Evolutionary conservation across 1,284 basidiomycete species (phyloP), one percentile per base, ranked within the genome.

Genomic region (Mycena sp.): DNA sequence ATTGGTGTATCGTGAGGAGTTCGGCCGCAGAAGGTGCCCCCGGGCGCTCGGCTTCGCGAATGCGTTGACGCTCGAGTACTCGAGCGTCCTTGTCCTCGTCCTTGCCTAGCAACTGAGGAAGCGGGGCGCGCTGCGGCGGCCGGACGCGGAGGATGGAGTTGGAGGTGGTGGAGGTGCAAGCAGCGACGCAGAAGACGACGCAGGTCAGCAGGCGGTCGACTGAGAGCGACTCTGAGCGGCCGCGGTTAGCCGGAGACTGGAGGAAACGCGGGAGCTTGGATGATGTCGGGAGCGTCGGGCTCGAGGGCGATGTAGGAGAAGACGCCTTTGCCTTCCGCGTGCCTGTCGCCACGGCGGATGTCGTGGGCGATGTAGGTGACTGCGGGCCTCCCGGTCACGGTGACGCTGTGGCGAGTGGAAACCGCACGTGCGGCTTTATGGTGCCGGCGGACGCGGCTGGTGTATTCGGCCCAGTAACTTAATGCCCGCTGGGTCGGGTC

Each of bases 401-500:
- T 21, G n/a, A 19, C 29, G 29, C 46, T 32, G 28, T 30, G 46
- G 26, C 45, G 26, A 19, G 29, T 49, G 29, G 46, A 49, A 32
- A 49, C 46, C n/a, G 29, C 29, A n/a, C n/a, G n/a, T n/a, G 46
- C 30, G 29, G n/a, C 11, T 28, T 30, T 49, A n/a, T 49, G 46
- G 46, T 32, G 46, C 46, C 46, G n/a, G 46, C 29, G 29, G 46
- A 49, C 46, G 9, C 46, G 4, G 46, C 46, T 49, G 29, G 46
- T 49, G 35, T 51, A 38, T 51, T 51, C 35, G 21, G 82, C 98
- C 95, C 76, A 98, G 85, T 61, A 98, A 89, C 78, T 94, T 95
- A 83, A 98, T 97, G 58, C 96, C 96, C 95, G 69, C 86, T 40
- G 86, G 50, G 78, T 53, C 12, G 88, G 74, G 76, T 95, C 91